These are phyloP conservation scores for Hymenoscyphus fructigenus DNA, from an alignment of 2,329 filamentous ascomycete genomes.

Conservation along the genomic window DNA sequence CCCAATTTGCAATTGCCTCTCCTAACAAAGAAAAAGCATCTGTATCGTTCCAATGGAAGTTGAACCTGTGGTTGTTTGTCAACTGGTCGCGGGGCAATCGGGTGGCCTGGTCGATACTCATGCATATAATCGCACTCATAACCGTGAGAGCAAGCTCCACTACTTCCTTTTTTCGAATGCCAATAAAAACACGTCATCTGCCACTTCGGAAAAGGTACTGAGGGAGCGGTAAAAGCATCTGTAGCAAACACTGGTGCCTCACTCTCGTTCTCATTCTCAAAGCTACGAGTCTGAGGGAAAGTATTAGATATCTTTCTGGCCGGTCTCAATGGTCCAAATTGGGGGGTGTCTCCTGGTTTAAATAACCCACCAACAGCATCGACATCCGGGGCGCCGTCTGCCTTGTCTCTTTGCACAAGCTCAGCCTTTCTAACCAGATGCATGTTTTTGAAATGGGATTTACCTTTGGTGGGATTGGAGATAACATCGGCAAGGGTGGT, in stretches of 20 bases:
- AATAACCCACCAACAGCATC: constrained; percentile 33
- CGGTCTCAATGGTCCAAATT: not conserved
- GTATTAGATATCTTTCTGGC: not conserved
- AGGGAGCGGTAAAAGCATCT: not conserved
- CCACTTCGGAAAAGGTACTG: not conserved
- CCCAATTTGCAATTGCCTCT: not conserved
- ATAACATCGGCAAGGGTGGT: constrained; percentile 29
- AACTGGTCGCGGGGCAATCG: not conserved
- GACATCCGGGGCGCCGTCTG: constrained; percentile 43
- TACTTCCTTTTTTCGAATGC: constrained; percentile 4
- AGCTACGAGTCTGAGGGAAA: not conserved
- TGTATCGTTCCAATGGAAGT: not conserved
- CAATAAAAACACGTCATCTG: constrained; percentile 17
- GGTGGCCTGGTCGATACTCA: constrained; percentile 5
- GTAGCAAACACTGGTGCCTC: not conserved
- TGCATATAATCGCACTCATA: constrained; percentile 20
- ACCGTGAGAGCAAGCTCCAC: constrained; percentile 12
- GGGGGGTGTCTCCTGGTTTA: constrained; percentile 22
- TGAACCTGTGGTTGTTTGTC: not conserved
- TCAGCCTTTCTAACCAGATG: constrained; percentile 43
- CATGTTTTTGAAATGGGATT: constrained; percentile 43
- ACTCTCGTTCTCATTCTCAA: not conserved
- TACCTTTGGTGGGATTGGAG: constrained; percentile 42
- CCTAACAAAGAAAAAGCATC: constrained; percentile 1
- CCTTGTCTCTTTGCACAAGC: constrained; percentile 44